Percentiles rank a stretch among this genome's conserved stretches.
These are phyloP conservation scores for Ophiostoma perfectum DNA, from an alignment of 2,329 filamentous ascomycete species.

Conservation along the genomic window DNA sequence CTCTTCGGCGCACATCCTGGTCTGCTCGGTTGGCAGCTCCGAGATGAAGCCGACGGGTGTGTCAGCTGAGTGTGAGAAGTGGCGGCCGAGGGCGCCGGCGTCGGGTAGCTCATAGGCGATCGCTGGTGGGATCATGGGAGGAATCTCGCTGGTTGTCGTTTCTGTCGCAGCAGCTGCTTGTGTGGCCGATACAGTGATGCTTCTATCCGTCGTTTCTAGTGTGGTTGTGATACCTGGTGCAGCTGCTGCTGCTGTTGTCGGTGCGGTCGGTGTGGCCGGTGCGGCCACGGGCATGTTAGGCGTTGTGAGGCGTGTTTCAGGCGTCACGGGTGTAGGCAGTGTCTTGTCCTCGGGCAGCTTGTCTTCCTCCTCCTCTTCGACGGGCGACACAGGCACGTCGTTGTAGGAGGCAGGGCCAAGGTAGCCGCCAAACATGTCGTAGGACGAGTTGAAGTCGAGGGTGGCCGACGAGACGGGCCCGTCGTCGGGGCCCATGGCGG, in stretches of 20 bases:
- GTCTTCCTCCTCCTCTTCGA: conserved; percentile 36
- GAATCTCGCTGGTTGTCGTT: conserved; percentile 29
- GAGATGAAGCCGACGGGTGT: conserved; percentile 39
- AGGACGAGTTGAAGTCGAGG: conserved; percentile 36
- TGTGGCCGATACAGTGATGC: background rate
- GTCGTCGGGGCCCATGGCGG: background rate
- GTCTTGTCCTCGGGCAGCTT: conserved; percentile 10
- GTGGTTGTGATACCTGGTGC: background rate
- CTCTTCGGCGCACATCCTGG: conserved; percentile 39
- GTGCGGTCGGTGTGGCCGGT: background rate
- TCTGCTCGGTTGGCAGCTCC: conserved; percentile 45
- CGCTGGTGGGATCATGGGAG: conserved; percentile 17
- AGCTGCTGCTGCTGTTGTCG: background rate
- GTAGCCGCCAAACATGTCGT: conserved; percentile 52
- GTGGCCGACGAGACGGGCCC: conserved; percentile 30
- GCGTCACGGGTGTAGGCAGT: background rate
- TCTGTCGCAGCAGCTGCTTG: conserved; percentile 17
- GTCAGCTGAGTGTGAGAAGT: conserved; percentile 34
- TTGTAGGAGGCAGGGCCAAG: conserved; percentile 44
- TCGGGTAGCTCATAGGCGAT: conserved; percentile 31
- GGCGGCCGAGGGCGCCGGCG: conserved; percentile 23
- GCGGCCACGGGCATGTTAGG: background rate
- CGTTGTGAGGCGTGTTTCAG: conserved; percentile 7
- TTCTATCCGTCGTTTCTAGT: conserved; percentile 12
- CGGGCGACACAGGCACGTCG: conserved; percentile 39